These are phyloP conservation scores for Backusella morwellensis DNA, from an alignment of 192 early-diverging fungal species.

Conservation along the genomic window DNA sequence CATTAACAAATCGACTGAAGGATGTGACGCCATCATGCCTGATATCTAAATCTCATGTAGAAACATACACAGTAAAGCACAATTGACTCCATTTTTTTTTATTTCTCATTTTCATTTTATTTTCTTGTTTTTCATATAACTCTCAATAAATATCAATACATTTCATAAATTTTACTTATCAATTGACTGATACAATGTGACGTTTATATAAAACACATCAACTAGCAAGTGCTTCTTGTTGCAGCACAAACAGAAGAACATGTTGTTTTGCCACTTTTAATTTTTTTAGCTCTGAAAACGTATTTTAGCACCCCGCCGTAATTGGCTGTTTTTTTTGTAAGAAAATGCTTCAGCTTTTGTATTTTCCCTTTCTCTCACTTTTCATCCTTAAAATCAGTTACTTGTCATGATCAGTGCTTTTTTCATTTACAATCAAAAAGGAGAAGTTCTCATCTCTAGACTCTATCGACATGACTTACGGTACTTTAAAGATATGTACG, in stretches of 20 bases:
- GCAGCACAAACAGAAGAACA: not conserved
- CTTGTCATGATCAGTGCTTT: slow-evolving; percentile 85
- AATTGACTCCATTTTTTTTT: not conserved
- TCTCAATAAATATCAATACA: not conserved
- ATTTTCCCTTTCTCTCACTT: not conserved
- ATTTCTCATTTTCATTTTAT: not conserved
- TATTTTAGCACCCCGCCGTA: not conserved
- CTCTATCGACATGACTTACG: slow-evolving; percentile 94
- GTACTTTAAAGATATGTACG: slow-evolving; percentile 42
- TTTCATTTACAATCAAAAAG: slow-evolving; percentile 98
- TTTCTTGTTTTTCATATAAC: too few relatives aligned
- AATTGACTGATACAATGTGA: not conserved
- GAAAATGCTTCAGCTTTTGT: not conserved
- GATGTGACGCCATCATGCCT: not conserved
- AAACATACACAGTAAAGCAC: not conserved
- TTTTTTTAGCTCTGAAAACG: not conserved
- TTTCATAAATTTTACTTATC: not conserved
- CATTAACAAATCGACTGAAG: not conserved
- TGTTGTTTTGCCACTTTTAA: not conserved
- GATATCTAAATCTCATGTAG: slow-evolving; percentile 22
- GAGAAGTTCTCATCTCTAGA: slow-evolving; percentile 96
- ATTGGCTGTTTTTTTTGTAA: not conserved
- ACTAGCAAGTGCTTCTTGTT: not conserved
- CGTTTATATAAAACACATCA: not conserved
- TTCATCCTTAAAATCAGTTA: not conserved